Evolutionary conservation across 2,329 filamentous ascomycete genomes (phyloP), one percentile per base, ranked within the genome.

Genomic region (Metarhizium guizhouense): DNA sequence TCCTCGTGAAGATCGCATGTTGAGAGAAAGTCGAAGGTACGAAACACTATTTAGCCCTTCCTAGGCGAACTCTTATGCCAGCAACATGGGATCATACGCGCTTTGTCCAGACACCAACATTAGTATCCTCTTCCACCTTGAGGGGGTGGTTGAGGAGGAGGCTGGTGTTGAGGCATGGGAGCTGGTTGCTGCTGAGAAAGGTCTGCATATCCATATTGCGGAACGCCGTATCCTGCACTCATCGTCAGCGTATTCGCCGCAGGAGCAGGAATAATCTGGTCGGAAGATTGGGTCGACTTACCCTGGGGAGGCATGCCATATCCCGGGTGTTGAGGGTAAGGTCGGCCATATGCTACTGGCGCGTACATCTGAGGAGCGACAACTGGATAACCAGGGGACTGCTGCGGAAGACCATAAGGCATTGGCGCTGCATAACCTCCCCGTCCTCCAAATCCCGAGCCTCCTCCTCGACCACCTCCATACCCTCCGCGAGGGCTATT

Each of bases 401-500:
- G 68, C 20, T 66, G 71, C 25, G 63, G 68, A 55, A 62, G 64
- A 49, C 69, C 70, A 52, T 74, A 74, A 10, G 60, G 63, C 60
- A 67, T 65, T 38, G 68, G 74, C 32, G 70, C 70, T 43, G 72
- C 73, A 59, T 80, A 81, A 51, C 74, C 72, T 58, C 74, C 74
- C 53, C 74, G 70, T 13, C 72, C 69, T 54, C 75, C 75, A 57
- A 76, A 79, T 32, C 65, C 65, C 34, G 65, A 67, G 52, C 74
- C 70, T 47, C 70, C 68, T 40, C 73, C 69, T 54, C 69, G 66
- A 55, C 71, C 67, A 38, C 70, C 71, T 42, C 66, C 67, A 56
- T 67, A 69, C 30, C 76, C 73, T 56, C 74, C 71, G 56, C 83
- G 80, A 50, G 83, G 78, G 50, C 83, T 82, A 62, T 85, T 86